Conservation (phyloP, 1,284 basidiomycete genomes). For the Malassezia cuniculi region DNA sequence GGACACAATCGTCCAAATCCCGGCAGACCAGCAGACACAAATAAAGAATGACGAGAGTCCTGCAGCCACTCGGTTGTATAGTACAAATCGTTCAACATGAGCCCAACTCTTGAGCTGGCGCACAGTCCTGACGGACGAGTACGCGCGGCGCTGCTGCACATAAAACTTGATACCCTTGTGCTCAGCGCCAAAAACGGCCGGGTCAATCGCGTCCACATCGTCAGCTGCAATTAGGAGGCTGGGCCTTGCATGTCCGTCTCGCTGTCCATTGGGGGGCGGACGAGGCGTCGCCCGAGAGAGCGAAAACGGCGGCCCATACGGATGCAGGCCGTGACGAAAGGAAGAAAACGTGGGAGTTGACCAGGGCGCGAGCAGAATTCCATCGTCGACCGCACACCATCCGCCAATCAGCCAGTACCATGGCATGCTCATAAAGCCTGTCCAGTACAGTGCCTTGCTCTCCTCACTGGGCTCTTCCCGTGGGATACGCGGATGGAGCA, state of each 20-base stretch:
- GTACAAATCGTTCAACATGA: constrained; percentile 9
- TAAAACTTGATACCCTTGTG: constrained; percentile 5
- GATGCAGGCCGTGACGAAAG: constrained; percentile 10
- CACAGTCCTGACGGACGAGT: background rate
- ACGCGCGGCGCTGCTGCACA: constrained; percentile 1
- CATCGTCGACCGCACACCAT: constrained; percentile 12
- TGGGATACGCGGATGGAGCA: constrained; percentile 4
- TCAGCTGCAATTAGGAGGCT: constrained; percentile 2
- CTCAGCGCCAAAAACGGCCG: constrained; percentile 2
- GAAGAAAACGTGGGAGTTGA: constrained; percentile 10
- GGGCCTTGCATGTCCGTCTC: background rate
- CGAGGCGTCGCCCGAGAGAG: background rate
- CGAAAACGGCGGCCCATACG: constrained; percentile 12
- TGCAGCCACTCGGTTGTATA: constrained; percentile 11
- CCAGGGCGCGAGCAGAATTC: constrained; percentile 9
- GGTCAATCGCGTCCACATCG: background rate
- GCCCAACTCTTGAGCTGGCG: constrained; percentile 3
- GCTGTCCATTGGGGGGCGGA: too few species aligned
- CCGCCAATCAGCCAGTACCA: constrained; percentile 19
- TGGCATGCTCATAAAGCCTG: constrained; percentile 17
- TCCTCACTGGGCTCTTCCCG: background rate
- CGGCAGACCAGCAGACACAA: constrained; percentile 11
- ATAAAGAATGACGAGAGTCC: constrained; percentile 9
- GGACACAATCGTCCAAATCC: constrained; percentile 13
- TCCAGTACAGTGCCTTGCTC: constrained; percentile 12